Base-by-base conservation (phyloP, 176 grass and related monocot species). In the Chloris gayana region DNA sequence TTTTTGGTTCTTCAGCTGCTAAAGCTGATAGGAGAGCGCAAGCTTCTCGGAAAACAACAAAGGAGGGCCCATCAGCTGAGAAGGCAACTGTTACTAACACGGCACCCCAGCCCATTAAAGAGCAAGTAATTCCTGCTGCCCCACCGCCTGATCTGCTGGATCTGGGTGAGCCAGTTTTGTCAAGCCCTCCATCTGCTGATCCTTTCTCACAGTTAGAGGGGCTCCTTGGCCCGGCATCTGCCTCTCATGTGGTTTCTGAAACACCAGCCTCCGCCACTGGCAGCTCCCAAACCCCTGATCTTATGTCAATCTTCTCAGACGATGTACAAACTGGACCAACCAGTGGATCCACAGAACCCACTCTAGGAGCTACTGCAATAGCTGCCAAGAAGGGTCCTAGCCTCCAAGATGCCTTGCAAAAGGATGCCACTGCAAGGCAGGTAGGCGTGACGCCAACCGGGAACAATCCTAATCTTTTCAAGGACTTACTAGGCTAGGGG, bases 401-500 rank as follows among this genome's bases (percentile, higher is more conserved):
- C 74, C 75, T 82, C 14, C 90, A 96, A 64, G 87, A 93, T 38
- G 88, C 93, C 29, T 78, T 99, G 67, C 97, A 99, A 56, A 99
- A 96, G 76, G 87, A 96, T 26, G 91, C 91, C 9, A 72, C 87
- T 4, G 93, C 97, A 54, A 80, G 93, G 9, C 97, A 99, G 71
- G 97, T 99, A 10, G 97, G 97, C 0, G 87, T 99, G 59, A 96
- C 97, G 0, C 97, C 89, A 24, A 89, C 97, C 27, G 87, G 87
- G 39, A 91, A 99, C 73, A 99, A 99, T 75, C 93, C 93, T 47
- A 99, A 91, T 83, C 87, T 99, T 53, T 99, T 99, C 82, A 93
- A 92, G 69, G 97, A 99, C 64, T 59, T 99, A 45, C 53, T 99
- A 66, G 93, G 97, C 51, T 99, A 84, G 86, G 72, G 77, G 50